Percentiles rank a stretch among this genome's conserved stretches.
These are phyloP conservation scores for Nitzschia palea DNA, from an alignment of 108 stramenopile species.

Conservation along the genomic window DNA sequence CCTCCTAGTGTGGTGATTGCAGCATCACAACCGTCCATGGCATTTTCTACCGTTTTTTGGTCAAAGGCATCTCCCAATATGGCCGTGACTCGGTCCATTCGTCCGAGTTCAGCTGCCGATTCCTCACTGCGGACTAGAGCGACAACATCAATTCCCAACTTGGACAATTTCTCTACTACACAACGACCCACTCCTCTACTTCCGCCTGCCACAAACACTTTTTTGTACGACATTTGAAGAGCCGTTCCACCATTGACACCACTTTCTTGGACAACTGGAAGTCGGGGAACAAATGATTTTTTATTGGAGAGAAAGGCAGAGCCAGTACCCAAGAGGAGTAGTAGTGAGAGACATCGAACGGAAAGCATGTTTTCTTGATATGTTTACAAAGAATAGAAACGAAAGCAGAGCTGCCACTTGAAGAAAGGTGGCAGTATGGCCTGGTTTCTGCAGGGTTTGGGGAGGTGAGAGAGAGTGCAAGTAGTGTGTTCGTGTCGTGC, in stretches of 20 bases:
- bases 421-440: too few relatives aligned
- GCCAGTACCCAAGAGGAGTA: not conserved
- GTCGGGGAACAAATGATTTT: constrained; percentile 1
- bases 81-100: constrained; percentile 80
- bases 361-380: constrained; percentile 2
- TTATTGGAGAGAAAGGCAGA: not conserved
- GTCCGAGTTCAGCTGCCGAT: constrained; percentile 57
- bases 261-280: not conserved
- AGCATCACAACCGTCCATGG: constrained; percentile 96
- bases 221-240: constrained; percentile 59
- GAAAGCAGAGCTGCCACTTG: too few relatives aligned
- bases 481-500: too few relatives aligned
- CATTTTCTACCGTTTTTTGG: constrained; percentile 89
- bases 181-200: constrained; percentile 83
- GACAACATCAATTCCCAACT: constrained; percentile 72
- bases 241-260: not conserved
- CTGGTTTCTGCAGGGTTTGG: too few relatives aligned
- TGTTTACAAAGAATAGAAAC: too few relatives aligned
- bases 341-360: not conserved
- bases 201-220: constrained; percentile 94
- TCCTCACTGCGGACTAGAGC: constrained; percentile 88
- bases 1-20: constrained; percentile 94
- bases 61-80: constrained; percentile 91
- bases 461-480: too few relatives aligned
- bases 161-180: constrained; percentile 73